These are phyloP conservation scores for Colletotrichum neosansevieriae DNA, from an alignment of 2,329 filamentous ascomycete species.

Conservation along the genomic window DNA sequence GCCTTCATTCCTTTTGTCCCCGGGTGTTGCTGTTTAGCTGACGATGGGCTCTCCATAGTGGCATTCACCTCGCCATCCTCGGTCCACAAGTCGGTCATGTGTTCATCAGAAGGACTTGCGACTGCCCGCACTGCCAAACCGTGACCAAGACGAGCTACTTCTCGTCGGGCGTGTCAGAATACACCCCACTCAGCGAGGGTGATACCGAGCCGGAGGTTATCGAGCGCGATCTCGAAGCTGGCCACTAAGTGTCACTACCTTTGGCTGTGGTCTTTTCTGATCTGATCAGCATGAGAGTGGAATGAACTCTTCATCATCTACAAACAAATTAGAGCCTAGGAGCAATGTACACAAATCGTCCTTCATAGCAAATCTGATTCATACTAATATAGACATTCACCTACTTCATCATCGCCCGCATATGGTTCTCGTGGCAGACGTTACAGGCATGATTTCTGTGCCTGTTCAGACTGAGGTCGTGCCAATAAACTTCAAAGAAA, in stretches of 20 bases:
- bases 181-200: conserved; percentile 29
- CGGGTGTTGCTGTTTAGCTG: not conserved
- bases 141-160: conserved; percentile 17
- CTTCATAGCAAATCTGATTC: too few species aligned
- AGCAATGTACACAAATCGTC: too few species aligned
- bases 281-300: too few species aligned
- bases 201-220: conserved; percentile 9
- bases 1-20: not conserved
- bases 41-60: not conserved
- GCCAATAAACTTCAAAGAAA: too few species aligned
- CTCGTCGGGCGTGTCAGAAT: conserved; percentile 24
- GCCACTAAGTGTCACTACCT: not conserved
- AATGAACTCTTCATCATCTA: too few species aligned
- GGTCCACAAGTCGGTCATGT: conserved; percentile 44
- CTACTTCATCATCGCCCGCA: not conserved
- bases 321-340: too few species aligned
- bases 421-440: too few species aligned
- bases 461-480: too few species aligned
- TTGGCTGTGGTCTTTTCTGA: not conserved
- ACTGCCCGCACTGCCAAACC: conserved; percentile 28
- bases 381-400: too few species aligned
- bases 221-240: conserved; percentile 18
- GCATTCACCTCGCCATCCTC: conserved; percentile 45
- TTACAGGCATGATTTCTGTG: too few species aligned
- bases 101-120: conserved; percentile 15